Base-by-base conservation (phyloP, 2,329 filamentous ascomycete species). In the Amylocarpus encephaloides region DNA sequence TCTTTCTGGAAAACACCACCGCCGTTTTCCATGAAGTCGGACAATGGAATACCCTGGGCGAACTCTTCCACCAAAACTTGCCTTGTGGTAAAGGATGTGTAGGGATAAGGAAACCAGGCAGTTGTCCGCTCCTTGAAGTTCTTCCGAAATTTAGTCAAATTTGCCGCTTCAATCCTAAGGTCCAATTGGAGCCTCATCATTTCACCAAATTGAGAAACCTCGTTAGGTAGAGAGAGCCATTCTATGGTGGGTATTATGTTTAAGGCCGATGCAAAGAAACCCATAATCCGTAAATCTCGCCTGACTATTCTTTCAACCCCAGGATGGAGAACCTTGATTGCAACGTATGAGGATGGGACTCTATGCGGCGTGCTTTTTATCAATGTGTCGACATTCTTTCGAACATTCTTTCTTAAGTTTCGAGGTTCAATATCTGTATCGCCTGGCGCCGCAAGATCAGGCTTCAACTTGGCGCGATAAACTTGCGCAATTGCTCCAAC, bases 161-260 rank as follows among this genome's bases (percentile, higher is more conserved):
- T 98, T 34, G 91, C 86, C 1, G 90, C 86, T 68, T 98, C 93
- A 53, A 97, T 97, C 46, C 93, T 85, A 33, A 98, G 76, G 68
- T 98, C 93, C 2, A 98, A 76, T 66, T 98, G 93, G n/a, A 97
- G 74, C 62, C 85, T 85, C 93, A 98, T 98, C 93, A 98, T 98
- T 65, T 94, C 87, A 19, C 91, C 92, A 64, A 98, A 98, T 63
- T 97, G 90, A 12, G 77, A 71, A 2, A 97, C 93, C 67, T 98
- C 93, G 59, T 96, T 92, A 0, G 93, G 93, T 7, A 98, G 80
- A 0, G 92, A 96, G 5, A 98, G 76, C 93, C 93, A 98, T 68
- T 97, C 89, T 64, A 98, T 93, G 0, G 91, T 95, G 0, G 93
- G 93, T 30, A 98, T 85, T 1, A 79, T 72, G 68, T 97, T 95